These are phyloP conservation scores for Pseudocercospora eumusae DNA, from an alignment of 2,329 filamentous ascomycete species.

Conservation along the genomic window DNA sequence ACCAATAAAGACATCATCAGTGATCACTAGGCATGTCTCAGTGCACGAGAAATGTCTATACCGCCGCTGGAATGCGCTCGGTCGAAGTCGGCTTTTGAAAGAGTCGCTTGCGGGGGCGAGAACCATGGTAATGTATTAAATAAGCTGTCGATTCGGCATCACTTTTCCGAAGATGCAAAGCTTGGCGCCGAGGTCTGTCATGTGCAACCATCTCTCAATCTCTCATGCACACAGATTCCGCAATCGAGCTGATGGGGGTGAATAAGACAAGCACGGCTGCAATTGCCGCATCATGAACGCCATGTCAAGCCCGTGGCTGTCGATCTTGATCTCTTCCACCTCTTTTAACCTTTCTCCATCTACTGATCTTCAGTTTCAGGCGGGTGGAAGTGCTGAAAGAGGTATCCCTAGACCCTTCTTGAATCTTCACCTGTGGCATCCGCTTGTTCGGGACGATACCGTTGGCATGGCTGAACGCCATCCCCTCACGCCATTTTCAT, in stretches of 20 bases:
- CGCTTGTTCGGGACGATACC: background rate
- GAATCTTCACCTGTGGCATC: background rate
- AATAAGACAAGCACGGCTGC: no score
- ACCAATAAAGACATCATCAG: background rate
- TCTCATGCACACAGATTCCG: no score
- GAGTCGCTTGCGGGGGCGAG: background rate
- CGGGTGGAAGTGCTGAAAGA: background rate
- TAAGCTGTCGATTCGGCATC: background rate
- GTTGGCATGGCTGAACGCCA: constrained; percentile 6
- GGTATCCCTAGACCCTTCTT: constrained; percentile 2
- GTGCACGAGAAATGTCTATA: background rate
- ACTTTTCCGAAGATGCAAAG: no score
- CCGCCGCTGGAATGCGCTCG: background rate
- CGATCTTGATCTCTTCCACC: constrained; percentile 15
- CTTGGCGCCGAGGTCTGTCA: no score
- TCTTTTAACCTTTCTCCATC: constrained; percentile 4
- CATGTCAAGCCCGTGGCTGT: constrained; percentile 11
- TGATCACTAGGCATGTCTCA: constrained; percentile 1
- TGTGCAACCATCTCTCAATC: no score
- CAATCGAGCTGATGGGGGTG: no score
- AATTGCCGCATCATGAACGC: constrained; percentile 13
- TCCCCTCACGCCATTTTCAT: constrained; percentile 5
- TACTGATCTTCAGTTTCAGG: constrained; percentile 13
- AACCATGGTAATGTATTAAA: background rate
- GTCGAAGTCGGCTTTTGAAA: background rate